A percentile compares a stretch with the other conserved stretches of the same genome.
phyloP scores from a whole-genome alignment of 495 filamentous ascomycete species.

The Aspergillus sclerotiicarbonarius region DNA sequence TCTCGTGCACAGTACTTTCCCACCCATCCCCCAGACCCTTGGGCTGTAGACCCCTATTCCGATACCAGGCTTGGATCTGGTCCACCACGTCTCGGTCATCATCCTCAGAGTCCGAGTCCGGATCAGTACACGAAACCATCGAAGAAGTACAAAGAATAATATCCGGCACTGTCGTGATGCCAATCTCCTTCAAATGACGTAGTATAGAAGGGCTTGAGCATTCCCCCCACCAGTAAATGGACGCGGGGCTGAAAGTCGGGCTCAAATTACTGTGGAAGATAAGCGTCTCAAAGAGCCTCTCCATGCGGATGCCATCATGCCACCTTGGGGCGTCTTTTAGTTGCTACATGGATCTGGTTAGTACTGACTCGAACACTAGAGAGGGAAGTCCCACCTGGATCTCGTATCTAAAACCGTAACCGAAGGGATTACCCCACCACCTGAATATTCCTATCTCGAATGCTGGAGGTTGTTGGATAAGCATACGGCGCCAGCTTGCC shows the following conservation, averaged over 20 bases:
- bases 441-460: neutral
- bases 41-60: neutral
- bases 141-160: neutral
- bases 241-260: neutral
- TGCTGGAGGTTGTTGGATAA: constrained; percentile 25
- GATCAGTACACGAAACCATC: neutral
- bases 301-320: neutral
- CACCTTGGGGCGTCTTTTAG: neutral
- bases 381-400: neutral
- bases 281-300: neutral
- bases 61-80: neutral
- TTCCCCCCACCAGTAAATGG: neutral
- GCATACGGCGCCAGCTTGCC: constrained; percentile 22
- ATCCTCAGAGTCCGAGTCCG: neutral
- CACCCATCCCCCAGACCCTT: neutral
- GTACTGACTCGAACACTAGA: no score
- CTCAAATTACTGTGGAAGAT: neutral
- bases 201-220: neutral
- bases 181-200: neutral
- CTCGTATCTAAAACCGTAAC: neutral
- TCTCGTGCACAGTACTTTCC: neutral
- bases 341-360: neutral
- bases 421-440: neutral
- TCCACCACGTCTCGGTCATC: neutral
- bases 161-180: neutral